These are phyloP conservation scores for Trichosporon ovoides DNA, from an alignment of 1,284 basidiomycete genomes.

Conservation along the genomic window DNA sequence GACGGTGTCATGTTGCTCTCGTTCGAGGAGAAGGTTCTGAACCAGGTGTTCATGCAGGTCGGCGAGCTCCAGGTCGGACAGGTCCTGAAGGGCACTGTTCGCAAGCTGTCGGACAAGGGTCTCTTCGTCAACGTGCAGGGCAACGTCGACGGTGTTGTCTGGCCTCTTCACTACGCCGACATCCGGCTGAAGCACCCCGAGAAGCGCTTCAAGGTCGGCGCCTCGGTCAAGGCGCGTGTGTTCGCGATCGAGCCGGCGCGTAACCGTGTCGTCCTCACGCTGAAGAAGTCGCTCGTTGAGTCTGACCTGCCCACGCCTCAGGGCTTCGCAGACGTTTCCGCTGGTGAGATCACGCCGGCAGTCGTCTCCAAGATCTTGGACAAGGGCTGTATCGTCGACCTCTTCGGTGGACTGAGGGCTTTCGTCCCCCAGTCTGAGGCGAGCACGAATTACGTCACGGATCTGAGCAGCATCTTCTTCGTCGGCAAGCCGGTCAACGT, in stretches of 20 bases:
- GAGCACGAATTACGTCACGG: conserved; percentile 61
- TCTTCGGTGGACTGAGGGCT: conserved; percentile 85
- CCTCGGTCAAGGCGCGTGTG: conserved; percentile 76
- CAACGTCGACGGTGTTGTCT: conserved; percentile 84
- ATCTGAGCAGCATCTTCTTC: conserved; percentile 65
- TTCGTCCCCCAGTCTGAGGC: conserved; percentile 74
- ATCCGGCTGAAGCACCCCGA: conserved; percentile 80
- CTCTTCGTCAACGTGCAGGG: conserved; percentile 81
- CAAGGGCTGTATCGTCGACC: conserved; percentile 75
- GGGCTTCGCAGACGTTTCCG: conserved; percentile 61
- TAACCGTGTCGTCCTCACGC: conserved; percentile 78
- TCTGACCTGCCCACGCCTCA: conserved; percentile 68
- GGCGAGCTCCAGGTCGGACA: conserved; percentile 79
- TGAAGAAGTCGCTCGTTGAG: conserved; percentile 86
- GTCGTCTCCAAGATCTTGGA: conserved; percentile 76
- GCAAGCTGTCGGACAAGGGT: conserved; percentile 69
- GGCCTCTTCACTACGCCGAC: conserved; percentile 93
- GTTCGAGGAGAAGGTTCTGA: conserved; percentile 73
- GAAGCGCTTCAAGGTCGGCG: conserved; percentile 82
- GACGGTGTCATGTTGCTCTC: conserved; percentile 86
- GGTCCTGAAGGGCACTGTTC: conserved; percentile 75
- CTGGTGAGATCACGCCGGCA: conserved; percentile 71
- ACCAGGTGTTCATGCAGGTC: conserved; percentile 81
- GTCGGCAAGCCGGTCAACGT: conserved; percentile 83
- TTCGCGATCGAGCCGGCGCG: conserved; percentile 75